These are phyloP conservation scores for Acacia crassicarpa DNA, from an alignment of 306 rosid genomes.

Conservation along the genomic window DNA sequence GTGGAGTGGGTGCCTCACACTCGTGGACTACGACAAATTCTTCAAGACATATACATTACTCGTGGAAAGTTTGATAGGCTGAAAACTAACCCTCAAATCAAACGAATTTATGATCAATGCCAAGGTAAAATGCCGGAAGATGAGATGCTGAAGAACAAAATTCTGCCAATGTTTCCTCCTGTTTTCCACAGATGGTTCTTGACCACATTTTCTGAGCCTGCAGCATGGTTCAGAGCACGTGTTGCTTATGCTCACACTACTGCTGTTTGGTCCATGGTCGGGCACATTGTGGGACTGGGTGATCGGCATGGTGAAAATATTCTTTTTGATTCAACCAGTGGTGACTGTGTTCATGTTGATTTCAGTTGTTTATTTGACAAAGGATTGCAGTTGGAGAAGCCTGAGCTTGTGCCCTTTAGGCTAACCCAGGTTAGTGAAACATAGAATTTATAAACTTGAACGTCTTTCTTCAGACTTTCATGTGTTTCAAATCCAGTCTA, in stretches of 20 bases:
- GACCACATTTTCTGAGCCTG: slow-evolving; percentile 94
- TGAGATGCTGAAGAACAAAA: slow-evolving; percentile 73
- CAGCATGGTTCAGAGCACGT: slow-evolving; percentile 98
- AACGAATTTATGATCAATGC: slow-evolving; percentile 85
- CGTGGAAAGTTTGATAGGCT: slow-evolving; percentile 86
- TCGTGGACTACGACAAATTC: slow-evolving; percentile 88
- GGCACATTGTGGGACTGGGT: slow-evolving; percentile 97
- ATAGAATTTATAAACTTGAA: background rate
- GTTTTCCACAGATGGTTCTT: slow-evolving; percentile 94
- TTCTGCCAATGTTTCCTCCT: slow-evolving; percentile 98
- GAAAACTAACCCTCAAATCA: slow-evolving; percentile 86
- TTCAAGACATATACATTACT: slow-evolving; percentile 81
- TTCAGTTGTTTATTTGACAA: slow-evolving; percentile 98
- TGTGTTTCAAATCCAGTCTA: slow-evolving; percentile 16
- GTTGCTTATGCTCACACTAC: slow-evolving; percentile 95
- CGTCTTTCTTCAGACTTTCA: background rate
- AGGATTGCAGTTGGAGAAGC: slow-evolving; percentile 96
- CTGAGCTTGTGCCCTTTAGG: slow-evolving; percentile 96
- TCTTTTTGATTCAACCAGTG: slow-evolving; percentile 92
- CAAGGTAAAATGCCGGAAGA: slow-evolving; percentile 86
- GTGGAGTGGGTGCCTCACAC: slow-evolving; percentile 98
- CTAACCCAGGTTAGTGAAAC: slow-evolving; percentile 80
- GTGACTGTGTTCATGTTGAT: slow-evolving; percentile 98
- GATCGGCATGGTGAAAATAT: slow-evolving; percentile 96
- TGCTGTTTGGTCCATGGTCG: slow-evolving; percentile 99